Evolutionary conservation across 305 asterid species (phyloP).

Genomic region (Fraxinus floribunda): DNA sequence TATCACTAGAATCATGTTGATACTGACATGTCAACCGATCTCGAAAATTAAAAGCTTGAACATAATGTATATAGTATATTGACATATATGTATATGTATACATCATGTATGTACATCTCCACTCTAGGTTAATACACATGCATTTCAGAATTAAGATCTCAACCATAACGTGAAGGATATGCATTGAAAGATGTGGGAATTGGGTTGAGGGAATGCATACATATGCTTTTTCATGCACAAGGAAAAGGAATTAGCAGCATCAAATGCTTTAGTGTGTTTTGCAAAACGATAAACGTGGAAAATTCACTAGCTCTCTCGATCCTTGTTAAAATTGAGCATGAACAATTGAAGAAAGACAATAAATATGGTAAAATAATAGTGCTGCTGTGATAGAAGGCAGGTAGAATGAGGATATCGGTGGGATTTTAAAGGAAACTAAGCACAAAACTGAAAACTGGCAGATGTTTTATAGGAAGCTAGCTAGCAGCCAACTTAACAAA

Average conservation of each 20-base stretch:
- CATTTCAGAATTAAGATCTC: not conserved
- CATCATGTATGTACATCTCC: not conserved
- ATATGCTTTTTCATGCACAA: not conserved
- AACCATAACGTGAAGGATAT: not conserved
- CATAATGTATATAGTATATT: not conserved
- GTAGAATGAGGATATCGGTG: not conserved
- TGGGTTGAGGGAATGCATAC: not conserved
- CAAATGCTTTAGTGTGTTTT: not conserved
- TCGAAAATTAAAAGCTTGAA: not conserved
- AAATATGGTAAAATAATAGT: not conserved
- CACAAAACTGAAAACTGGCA: not conserved
- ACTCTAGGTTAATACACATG: not conserved
- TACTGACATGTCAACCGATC: not conserved
- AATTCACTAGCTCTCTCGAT: not conserved
- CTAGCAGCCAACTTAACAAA: not conserved
- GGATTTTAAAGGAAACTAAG: not conserved
- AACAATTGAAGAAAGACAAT: not conserved
- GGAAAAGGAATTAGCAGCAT: not conserved
- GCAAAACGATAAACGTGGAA: not conserved
- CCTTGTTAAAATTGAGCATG: not conserved
- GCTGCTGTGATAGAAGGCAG: not conserved
- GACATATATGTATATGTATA: not conserved
- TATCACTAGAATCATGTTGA: not conserved
- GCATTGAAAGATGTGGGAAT: not conserved
- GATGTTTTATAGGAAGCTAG: not conserved